phyloP scores from a whole-genome alignment of 75 land plant species.

The Chamaecyparis obtusa region DNA sequence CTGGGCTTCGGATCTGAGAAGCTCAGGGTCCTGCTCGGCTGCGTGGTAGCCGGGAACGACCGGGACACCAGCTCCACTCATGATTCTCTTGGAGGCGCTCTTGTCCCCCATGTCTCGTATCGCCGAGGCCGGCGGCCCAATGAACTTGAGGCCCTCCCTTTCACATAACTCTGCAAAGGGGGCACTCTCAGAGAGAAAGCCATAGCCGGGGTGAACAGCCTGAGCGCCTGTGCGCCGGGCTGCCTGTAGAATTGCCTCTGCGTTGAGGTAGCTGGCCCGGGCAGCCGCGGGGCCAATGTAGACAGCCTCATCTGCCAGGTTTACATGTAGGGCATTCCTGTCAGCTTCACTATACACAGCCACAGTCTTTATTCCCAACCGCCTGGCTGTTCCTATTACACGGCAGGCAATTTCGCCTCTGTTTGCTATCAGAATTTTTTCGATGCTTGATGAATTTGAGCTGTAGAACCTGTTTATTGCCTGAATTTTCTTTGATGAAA shows the following conservation, averaged over 20 bases:
- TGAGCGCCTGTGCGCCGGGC: constrained; percentile 65
- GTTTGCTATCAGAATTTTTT: constrained; percentile 93
- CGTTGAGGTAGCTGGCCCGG: constrained; percentile 73
- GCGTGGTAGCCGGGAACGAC: constrained; percentile 99
- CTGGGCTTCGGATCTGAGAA: constrained; percentile 77
- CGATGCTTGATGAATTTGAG: constrained; percentile 20
- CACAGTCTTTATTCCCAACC: constrained; percentile 77
- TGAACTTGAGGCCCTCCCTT: constrained; percentile 63
- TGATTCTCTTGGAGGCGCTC: constrained; percentile 92
- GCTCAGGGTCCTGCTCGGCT: constrained; percentile 63
- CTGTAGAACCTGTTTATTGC: background rate
- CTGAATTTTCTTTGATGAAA: background rate
- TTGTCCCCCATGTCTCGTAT: constrained; percentile 97
- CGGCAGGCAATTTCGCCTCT: constrained; percentile 96
- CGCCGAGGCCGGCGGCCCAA: constrained; percentile 93
- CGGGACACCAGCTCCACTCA: constrained; percentile 94
- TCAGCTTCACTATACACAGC: constrained; percentile 98
- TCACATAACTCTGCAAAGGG: constrained; percentile 89
- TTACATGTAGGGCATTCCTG: constrained; percentile 60
- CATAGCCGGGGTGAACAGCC: constrained; percentile 99
- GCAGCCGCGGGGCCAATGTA: constrained; percentile 85
- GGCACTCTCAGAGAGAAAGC: constrained; percentile 91
- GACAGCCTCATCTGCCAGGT: constrained; percentile 88
- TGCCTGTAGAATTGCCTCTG: constrained; percentile 68
- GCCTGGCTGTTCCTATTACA: constrained; percentile 76